Evolutionary conservation across 805 yeast genomes (phyloP), one percentile per base, ranked within the genome.

Genomic region (Pichia phayaonensis): DNA sequence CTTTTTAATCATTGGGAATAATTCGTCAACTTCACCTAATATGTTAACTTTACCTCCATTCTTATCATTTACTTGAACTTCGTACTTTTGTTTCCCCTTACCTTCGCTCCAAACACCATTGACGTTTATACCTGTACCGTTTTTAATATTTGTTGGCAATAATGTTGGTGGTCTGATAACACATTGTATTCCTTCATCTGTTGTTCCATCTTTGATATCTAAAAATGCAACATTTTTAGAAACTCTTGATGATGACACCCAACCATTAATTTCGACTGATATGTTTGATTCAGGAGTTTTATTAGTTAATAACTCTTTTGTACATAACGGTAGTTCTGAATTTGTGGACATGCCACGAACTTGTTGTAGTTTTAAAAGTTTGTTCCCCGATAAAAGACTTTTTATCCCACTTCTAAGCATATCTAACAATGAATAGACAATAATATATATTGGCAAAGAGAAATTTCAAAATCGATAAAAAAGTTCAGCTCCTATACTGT

Each of bases 1-100:
- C 63, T 90, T 90, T 62, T 90, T 90, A 59, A 90, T 97, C 45
- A 94, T 69, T 0, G 97, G 97, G 63, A 84, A 94, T 38, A 71
- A 65, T 2, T 76, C 77, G 0, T 76, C 72, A 0, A 86, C 84
- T 31, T 71, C 68, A 0, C 97, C 97, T 5, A 83, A 54, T 1
- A 88, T 61, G 15, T 65, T 53, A 3, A 86, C 62, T 22, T 45
- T 46, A 8, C 59, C 53, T 1, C 45, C 45, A 42, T 64, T 65
- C 2, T 65, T 63, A 8, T 64, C 61, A 38, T 68, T 63, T 1
- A 70, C 65, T 54, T 69, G 71, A 26, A 84, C 59, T 62, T 84
- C 92, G 54, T 66, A 73, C 0, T 64, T 62, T 58, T 83, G 86
- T 42, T 67, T 65, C 53, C 84, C 79, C 59, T 76, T 72, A 51